Evolutionary conservation across 2,329 filamentous ascomycete genomes (phyloP).

Genomic region (Fusarium staphyleae): DNA sequence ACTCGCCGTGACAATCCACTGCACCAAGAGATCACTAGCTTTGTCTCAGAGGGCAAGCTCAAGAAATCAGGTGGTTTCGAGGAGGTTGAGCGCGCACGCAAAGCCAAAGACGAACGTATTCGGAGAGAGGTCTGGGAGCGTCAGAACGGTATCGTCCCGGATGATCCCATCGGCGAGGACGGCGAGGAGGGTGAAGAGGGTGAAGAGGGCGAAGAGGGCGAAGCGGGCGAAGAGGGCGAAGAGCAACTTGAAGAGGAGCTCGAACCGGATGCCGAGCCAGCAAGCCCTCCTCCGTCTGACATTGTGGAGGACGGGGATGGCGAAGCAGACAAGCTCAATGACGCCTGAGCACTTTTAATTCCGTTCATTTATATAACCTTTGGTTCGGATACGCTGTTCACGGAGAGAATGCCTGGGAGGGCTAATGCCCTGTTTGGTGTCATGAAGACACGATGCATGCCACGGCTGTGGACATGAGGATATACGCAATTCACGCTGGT

Average conservation of each 20-base stretch:
- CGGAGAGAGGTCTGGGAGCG: constrained; percentile 79
- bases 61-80: constrained; percentile 97
- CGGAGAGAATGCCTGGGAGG: constrained; percentile 34
- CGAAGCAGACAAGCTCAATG: constrained; percentile 25
- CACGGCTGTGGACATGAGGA: constrained; percentile 18
- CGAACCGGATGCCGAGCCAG: constrained; percentile 17
- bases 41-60: constrained; percentile 88
- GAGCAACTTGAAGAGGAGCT: constrained; percentile 33
- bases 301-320: constrained; percentile 5
- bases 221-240: constrained; percentile 10
- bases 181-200: constrained; percentile 23
- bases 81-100: constrained; percentile 85
- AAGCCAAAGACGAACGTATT: constrained; percentile 85
- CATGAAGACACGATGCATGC: constrained; percentile 20
- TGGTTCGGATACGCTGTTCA: constrained; percentile 18
- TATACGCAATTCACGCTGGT: constrained; percentile 13
- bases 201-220: constrained; percentile 6
- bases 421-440: constrained; percentile 22
- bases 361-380: constrained; percentile 5
- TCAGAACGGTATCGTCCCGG: constrained; percentile 63
- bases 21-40: constrained; percentile 82
- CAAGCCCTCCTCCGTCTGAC: constrained; percentile 12
- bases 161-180: constrained; percentile 53
- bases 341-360: constrained; percentile 14
- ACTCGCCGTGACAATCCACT: constrained; percentile 76